Evolutionary conservation across 257 asterid genomes (phyloP), one percentile per base, ranked within the genome.

Genomic region (Plantago ovata): DNA sequence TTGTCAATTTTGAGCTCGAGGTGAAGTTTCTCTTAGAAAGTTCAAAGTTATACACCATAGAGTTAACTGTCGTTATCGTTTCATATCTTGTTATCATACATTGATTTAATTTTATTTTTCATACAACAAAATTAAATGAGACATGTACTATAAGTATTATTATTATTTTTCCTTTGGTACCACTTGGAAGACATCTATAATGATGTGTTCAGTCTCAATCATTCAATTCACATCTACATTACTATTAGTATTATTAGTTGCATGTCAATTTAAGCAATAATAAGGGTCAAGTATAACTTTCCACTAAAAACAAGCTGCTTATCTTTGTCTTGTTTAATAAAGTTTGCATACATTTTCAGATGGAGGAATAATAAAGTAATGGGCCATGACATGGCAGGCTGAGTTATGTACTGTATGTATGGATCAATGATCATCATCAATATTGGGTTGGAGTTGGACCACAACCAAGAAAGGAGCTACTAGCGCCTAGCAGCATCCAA

Each of bases 211-310:
- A 72, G 50, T 50, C 42, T 28, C 44, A 24, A 49, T 41, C 54
- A 16, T 62, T 47, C 55, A 22, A n/a, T n/a, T n/a, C 66, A 13
- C n/a, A n/a, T n/a, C n/a, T n/a, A n/a, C n/a, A n/a, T n/a, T n/a
- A 14, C 55, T 58, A 61, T 64, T 51, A 36, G 61, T 36, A 62
- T 56, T 36, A 62, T 56, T 61, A 59, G 67, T 75, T 60, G 53
- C 40, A 65, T 54, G 76, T 72, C 83, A 52, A 65, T 6, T 6
- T 2, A 3, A 28, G 33, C 33, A 28, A 28, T 28, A 28, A 28
- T 28, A 28, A 28, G 33, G 6, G 33, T 28, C 36, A 28, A 28
- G 4, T 3, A 28, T 28, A 28, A 28, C 36, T 28, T 28, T 28
- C 4, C 36, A 28, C 36, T 1, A 28, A 28, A 28, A 28, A 28